Evolutionary conservation across 179 eudicot genomes (phyloP), one percentile per base, ranked within the genome.

Genomic region (Vitellaria paradoxa): DNA sequence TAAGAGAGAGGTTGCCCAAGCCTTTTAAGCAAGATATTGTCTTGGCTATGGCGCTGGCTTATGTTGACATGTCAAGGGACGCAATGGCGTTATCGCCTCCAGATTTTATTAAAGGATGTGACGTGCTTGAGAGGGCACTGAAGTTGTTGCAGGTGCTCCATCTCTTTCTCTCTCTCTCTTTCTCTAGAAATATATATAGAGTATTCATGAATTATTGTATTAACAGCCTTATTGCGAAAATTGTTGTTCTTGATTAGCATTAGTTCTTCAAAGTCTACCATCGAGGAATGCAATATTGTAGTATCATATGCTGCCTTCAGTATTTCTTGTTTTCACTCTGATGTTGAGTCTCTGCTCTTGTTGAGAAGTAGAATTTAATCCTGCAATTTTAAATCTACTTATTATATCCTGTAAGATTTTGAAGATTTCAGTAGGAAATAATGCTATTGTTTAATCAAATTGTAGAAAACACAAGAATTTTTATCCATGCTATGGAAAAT

Each of bases 21-120:
- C 86, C 99, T 65, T 89, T 93, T 79, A 96, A 96, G 91, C 99
- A 96, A 82, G 98, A 96, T 79, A 75, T 94, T 70, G 91, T 96
- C 72, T 81, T 96, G 85, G 87, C 98, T 3, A 89, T 96, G 92
- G 92, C 96, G 23, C 92, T 96, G 42, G 96, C 97, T 49, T 93
- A 91, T 85, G 93, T 96, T 79, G 99, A 96, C 68, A 75, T 88
- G 65, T 93, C 98, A 2, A 92, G 98, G 88, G 97, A 92, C 82
- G 90, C 92, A 5, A 96, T 96, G 99, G 86, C 88, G 0, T 56
- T 87, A 70, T 83, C 94, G 17, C 98, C 99, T 26, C 99, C 99
- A 62, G 96, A 96, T 88, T 92, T 88, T 77, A 83, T 96, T 68
- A 86, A 79, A 80, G 98, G 97, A 17, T 93, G 97, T 83, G 98